phyloP scores from a whole-genome alignment of 441 rosid genomes.

The Erysimum cheiri region DNA sequence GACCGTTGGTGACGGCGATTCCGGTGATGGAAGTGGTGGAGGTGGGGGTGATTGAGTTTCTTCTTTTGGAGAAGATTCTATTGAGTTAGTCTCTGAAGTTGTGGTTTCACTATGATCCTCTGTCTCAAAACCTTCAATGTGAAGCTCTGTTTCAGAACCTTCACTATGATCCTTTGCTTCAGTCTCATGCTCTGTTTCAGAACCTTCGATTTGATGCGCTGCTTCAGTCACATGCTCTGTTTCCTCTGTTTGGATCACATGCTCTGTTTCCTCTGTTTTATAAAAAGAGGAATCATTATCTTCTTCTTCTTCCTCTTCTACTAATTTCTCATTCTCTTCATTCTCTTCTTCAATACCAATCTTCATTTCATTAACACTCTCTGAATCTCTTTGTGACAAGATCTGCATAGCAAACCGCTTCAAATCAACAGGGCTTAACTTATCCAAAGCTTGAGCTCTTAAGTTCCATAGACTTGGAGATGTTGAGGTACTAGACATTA shows the following conservation, averaged over 20 bases:
- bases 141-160: slow-evolving; percentile 5
- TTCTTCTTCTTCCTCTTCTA: background rate
- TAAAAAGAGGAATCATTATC: slow-evolving; percentile 22
- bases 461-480: slow-evolving; percentile 67
- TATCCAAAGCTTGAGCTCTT: slow-evolving; percentile 69
- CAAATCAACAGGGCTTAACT: slow-evolving; percentile 65
- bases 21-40: slow-evolving; percentile 39
- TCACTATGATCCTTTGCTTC: background rate
- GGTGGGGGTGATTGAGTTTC: slow-evolving; percentile 20
- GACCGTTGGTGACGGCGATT: slow-evolving; percentile 12
- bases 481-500: slow-evolving; percentile 45
- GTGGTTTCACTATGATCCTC: slow-evolving; percentile 33
- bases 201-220: background rate
- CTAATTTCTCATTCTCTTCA: slow-evolving; percentile 5
- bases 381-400: slow-evolving; percentile 47
- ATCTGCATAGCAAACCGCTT: slow-evolving; percentile 60
- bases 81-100: slow-evolving; percentile 22
- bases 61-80: slow-evolving; percentile 16
- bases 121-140: background rate
- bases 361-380: slow-evolving; percentile 35
- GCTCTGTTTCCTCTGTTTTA: slow-evolving; percentile 19
- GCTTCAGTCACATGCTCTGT: slow-evolving; percentile 22
- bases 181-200: slow-evolving; percentile 5
- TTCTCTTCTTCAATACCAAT: slow-evolving; percentile 19
- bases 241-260: slow-evolving; percentile 1